Conservation (phyloP, 768 basidiomycete species). For the Chalciporus pseudorubinellus region DNA sequence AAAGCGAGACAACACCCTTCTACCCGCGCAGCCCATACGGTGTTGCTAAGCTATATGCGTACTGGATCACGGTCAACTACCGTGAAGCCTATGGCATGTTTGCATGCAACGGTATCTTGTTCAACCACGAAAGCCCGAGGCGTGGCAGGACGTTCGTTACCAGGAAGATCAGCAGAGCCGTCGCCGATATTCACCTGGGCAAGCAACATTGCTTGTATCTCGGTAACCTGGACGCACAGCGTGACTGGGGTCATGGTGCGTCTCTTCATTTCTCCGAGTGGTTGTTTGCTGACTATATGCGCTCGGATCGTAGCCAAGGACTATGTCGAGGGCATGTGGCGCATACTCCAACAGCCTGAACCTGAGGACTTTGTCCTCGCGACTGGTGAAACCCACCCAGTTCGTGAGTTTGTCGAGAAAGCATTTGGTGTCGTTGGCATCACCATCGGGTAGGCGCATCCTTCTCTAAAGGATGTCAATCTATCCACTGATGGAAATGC, state of each 20-base stretch:
- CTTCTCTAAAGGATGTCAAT: neutral
- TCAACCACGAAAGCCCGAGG: conserved; percentile 97
- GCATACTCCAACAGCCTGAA: conserved; percentile 83
- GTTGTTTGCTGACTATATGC: conserved; percentile 6
- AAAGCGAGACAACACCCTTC: conserved; percentile 95
- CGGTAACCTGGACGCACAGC: conserved; percentile 90
- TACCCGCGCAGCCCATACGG: conserved; percentile 98
- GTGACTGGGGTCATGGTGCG: conserved; percentile 97
- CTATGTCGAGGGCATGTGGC: conserved; percentile 98
- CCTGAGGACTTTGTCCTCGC: conserved; percentile 93
- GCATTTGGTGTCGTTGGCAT: conserved; percentile 71
- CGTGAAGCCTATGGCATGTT: conserved; percentile 96
- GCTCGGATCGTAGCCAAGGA: conserved; percentile 56
- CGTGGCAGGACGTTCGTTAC: conserved; percentile 96
- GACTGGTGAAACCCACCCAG: conserved; percentile 93
- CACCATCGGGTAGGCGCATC: conserved; percentile 52
- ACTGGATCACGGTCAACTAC: conserved; percentile 90
- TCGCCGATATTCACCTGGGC: conserved; percentile 85
- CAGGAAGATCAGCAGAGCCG: conserved; percentile 89
- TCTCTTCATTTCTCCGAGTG: conserved; percentile 2
- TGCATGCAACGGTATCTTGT: conserved; percentile 94
- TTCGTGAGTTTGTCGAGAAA: conserved; percentile 91
- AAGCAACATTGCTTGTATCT: conserved; percentile 91
- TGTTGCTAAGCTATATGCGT: conserved; percentile 90
- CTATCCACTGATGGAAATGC: conserved; percentile 2